Evolutionary conservation across 177 flowering plant genomes (phyloP), one percentile per base, ranked within the genome.

Genomic region (Vitis hybrid): DNA sequence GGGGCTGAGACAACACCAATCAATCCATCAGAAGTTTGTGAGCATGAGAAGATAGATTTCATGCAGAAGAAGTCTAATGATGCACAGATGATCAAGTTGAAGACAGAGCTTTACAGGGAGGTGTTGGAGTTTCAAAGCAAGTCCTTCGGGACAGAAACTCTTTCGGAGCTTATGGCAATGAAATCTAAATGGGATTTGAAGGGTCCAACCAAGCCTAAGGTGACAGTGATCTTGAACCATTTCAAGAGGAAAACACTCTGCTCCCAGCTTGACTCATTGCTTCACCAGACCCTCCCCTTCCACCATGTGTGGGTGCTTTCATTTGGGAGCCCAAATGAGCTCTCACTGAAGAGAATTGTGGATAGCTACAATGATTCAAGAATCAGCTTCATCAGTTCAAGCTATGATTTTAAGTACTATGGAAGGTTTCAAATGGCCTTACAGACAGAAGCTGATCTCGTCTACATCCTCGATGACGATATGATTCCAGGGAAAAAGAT

Each of bases 341-440:
- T 70, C 3, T 75, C 87, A 1, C 69, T 95, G 52, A 86, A 76
- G 77, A 79, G 86, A 64, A 95, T 95, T 50, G 96, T 87, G 2
- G 88, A 90, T 0, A 90, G 96, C 77, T 91, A 95, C 60, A 95
- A 95, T 51, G 79, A 93, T 69, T 73, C 95, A 8, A 84, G 87
- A 67, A 93, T 95, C 74, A 95, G 98, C 76, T 93, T 95, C 81
- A 79, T 91, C 18, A 86, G 93, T 51, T 95, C 99, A 14, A 87
- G 83, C 76, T 89, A 95, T 58, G 99, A 95, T 72, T 95, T 93
- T 76, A 95, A 95, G 84, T 93, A 95, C 80, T 93, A 88, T 61
- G 99, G 99, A 33, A 86, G 99, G 80, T 95, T 95, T 67, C 99
- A 95, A 69, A 87, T 95, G 93, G 99, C 98, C 2, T 70, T 95